phyloP scores from a whole-genome alignment of 2,329 filamentous ascomycete genomes.

The Lojkania enalia region DNA sequence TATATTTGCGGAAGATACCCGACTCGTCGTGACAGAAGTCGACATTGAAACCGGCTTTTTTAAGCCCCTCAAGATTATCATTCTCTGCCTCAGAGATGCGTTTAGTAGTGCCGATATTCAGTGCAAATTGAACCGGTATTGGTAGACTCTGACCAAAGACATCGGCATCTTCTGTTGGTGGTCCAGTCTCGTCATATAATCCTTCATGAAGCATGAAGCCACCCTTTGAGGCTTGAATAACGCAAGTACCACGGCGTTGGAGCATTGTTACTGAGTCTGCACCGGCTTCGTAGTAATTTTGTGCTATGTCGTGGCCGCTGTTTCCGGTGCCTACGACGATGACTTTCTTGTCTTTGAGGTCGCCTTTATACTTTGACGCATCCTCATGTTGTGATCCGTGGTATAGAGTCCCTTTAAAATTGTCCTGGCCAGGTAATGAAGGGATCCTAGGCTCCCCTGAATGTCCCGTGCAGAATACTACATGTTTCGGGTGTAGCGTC shows the following conservation, averaged over 20 bases:
- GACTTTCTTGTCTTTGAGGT: slow-evolving; percentile 60
- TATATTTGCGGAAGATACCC: slow-evolving; percentile 65
- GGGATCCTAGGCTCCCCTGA: slow-evolving; percentile 65
- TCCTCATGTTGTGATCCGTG: slow-evolving; percentile 48
- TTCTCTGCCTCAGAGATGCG: slow-evolving; percentile 45
- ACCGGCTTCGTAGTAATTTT: slow-evolving; percentile 68
- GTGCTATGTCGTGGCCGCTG: slow-evolving; percentile 69
- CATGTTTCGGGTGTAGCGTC: slow-evolving; percentile 60
- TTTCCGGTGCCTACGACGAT: slow-evolving; percentile 71
- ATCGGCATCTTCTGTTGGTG: slow-evolving; percentile 68
- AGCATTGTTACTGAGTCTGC: slow-evolving; percentile 69
- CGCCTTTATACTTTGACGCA: slow-evolving; percentile 58
- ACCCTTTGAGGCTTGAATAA: slow-evolving; percentile 61
- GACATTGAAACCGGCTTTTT: slow-evolving; percentile 62
- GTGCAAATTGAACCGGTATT: slow-evolving; percentile 61
- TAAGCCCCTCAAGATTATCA: slow-evolving; percentile 51
- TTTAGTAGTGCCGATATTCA: slow-evolving; percentile 55
- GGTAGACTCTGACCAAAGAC: slow-evolving; percentile 62
- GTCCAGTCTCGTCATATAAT: slow-evolving; percentile 53
- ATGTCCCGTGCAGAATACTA: slow-evolving; percentile 70
- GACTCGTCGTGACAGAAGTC: slow-evolving; percentile 61
- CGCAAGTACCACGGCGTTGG: slow-evolving; percentile 67
- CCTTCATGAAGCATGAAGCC: slow-evolving; percentile 55
- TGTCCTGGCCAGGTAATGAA: slow-evolving; percentile 52
- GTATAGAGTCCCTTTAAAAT: slow-evolving; percentile 63